A percentile compares a stretch with the other conserved stretches of the same genome.
phyloP scores from a whole-genome alignment of 495 filamentous ascomycete genomes.

The Bacidia rubella region DNA sequence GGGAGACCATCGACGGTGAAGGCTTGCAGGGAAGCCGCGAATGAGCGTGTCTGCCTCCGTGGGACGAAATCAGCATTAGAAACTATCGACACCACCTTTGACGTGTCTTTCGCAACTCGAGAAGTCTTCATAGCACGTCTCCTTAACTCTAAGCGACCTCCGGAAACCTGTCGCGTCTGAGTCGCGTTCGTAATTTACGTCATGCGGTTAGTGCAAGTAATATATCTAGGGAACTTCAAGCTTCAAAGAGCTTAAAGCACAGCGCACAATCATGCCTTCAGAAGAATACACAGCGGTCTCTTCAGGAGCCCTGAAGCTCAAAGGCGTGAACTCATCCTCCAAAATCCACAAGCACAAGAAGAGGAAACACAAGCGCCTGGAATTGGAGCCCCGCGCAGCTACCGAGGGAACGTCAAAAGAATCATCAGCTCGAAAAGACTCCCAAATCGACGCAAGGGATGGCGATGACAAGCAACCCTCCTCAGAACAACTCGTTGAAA shows the following conservation, averaged over 20 bases:
- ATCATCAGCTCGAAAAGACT: background rate
- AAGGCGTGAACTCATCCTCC: conserved; percentile 46
- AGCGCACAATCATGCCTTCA: conserved; percentile 31
- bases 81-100: conserved; percentile 36
- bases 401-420: background rate
- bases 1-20: conserved; percentile 10
- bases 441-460: conserved; percentile 17
- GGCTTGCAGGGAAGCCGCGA: conserved; percentile 16
- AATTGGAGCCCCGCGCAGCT: conserved; percentile 12
- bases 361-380: conserved; percentile 36
- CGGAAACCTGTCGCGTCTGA: conserved; percentile 23
- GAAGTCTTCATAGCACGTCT: conserved; percentile 51
- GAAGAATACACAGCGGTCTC: conserved; percentile 59
- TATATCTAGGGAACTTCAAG: background rate
- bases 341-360: conserved; percentile 44
- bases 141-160: conserved; percentile 47
- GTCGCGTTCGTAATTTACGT: background rate
- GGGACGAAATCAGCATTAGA: conserved; percentile 26
- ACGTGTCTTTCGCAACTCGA: conserved; percentile 43
- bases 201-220: background rate
- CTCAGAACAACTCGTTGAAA: background rate
- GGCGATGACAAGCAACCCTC: conserved; percentile 15
- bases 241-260: background rate
- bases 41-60: conserved; percentile 26
- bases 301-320: conserved; percentile 65